phyloP scores from a whole-genome alignment of 768 basidiomycete genomes.

The Psilocybe tampanensis region DNA sequence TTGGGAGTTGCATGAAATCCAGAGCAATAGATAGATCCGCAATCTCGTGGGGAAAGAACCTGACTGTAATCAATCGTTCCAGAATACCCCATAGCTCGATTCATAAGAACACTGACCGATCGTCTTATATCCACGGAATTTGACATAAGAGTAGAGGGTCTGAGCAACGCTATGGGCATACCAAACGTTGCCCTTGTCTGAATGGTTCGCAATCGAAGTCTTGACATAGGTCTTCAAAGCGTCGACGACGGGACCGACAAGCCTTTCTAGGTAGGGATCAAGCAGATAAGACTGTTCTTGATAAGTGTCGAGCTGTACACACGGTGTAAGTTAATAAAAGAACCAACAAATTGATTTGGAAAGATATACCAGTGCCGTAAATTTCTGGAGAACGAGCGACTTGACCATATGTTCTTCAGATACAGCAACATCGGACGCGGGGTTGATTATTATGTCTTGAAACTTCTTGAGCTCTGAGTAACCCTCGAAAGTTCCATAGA shows the following conservation, averaged over 20 bases:
- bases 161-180: constrained; percentile 56
- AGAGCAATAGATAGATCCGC: constrained; percentile 78
- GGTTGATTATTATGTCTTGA: constrained; percentile 52
- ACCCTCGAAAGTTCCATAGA: constrained; percentile 62
- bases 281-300: constrained; percentile 93
- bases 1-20: constrained; percentile 55
- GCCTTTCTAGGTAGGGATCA: constrained; percentile 83
- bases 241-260: constrained; percentile 77
- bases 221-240: constrained; percentile 59
- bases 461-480: constrained; percentile 57
- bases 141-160: constrained; percentile 80
- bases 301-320: constrained; percentile 75
- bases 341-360: not conserved
- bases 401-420: constrained; percentile 48
- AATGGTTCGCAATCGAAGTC: constrained; percentile 33
- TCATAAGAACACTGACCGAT: constrained; percentile 61
- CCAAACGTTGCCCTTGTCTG: constrained; percentile 28
- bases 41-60: constrained; percentile 93
- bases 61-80: constrained; percentile 50
- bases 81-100: not conserved
- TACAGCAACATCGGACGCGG: constrained; percentile 47
- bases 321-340: not conserved
- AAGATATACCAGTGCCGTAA: constrained; percentile 53
- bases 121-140: constrained; percentile 88
- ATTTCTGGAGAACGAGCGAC: constrained; percentile 38